Base-by-base conservation (phyloP, 345 rosid species). In the Eucalyptus pauciflora region DNA sequence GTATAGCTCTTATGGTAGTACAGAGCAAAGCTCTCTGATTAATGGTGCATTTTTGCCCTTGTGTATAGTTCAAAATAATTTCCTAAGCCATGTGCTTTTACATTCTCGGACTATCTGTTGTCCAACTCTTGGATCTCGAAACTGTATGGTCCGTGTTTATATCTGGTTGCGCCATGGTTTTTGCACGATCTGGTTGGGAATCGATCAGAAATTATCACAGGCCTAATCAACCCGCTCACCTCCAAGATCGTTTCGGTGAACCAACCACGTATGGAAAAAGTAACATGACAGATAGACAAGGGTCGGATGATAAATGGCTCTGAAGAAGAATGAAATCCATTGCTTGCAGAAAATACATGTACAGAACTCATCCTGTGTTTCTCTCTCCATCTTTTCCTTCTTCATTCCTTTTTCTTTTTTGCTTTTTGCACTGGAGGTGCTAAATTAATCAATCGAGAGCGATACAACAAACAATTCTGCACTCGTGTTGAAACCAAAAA, bases 391-490 rank as follows among this genome's bases (percentile, higher is more conserved):
- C 29, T 76, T 33, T 41, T 76, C 85, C 85, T 76, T 76, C 48
- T 20, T 45, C 48, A 20, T 37, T 71, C 45, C 7, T 18, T 16
- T 15, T 16, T 7, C 9, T 16, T 69, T 37, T 5, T 18, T 6
- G 13, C 15, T 15, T 71, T 31, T 16, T 8, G 46, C 27, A 37
- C 46, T 37, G 83, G 46, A 71, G 46, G 27, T 71, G 83, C 83
- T 71, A 71, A 71, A 37, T 71, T 76, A 76, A 76, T 22, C 48
- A 41, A 71, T 76, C 2, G 15, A 76, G 16, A 41, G 85, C 85
- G 79, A 81, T 87, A 89, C 88, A 86, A 92, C 76, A 88, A 58
- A 88, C 29, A 87, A 87, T 87, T 86, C 87, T 67, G 56, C 90
- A 62, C 89, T 62, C 13, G 87, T 88, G 87, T 13, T 10, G 62